These are phyloP conservation scores for Favolaschia claudopus DNA, from an alignment of 768 basidiomycete genomes.

Conservation along the genomic window DNA sequence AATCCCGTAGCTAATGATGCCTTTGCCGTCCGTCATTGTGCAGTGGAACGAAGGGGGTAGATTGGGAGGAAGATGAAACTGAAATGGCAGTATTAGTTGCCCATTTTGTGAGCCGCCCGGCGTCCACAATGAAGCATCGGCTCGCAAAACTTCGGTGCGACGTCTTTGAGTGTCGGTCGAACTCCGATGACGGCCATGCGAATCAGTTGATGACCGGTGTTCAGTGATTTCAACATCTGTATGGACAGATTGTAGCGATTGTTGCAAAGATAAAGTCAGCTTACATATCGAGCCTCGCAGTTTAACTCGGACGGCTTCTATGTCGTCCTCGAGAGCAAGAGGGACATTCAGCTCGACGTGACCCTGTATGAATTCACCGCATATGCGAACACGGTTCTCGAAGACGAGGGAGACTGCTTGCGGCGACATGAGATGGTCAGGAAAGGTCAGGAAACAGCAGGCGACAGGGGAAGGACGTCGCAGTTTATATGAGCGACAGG, in stretches of 20 bases:
- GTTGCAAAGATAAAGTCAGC: not conserved
- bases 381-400: not conserved
- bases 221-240: constrained; percentile 18
- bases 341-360: constrained; percentile 10
- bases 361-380: constrained; percentile 11
- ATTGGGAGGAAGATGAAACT: constrained; percentile 1
- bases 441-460: not conserved
- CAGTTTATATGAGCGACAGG: no score
- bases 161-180: constrained; percentile 1
- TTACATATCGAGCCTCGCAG: constrained; percentile 12
- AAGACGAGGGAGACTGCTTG: not conserved
- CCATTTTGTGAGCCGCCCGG: not conserved
- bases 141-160: not conserved
- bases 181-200: not conserved
- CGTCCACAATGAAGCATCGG: constrained; percentile 6
- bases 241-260: not conserved
- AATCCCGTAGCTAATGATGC: constrained; percentile 10
- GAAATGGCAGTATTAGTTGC: constrained; percentile 8
- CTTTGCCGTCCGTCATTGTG: not conserved
- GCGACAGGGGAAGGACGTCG: no score
- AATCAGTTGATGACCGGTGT: not conserved
- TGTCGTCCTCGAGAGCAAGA: not conserved
- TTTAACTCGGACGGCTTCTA: constrained; percentile 8
- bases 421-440: not conserved
- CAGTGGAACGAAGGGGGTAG: constrained; percentile 18